Evolutionary conservation across 2,329 filamentous ascomycete genomes (phyloP), one percentile per base, ranked within the genome.

Genomic region (Verticillium nubilum): DNA sequence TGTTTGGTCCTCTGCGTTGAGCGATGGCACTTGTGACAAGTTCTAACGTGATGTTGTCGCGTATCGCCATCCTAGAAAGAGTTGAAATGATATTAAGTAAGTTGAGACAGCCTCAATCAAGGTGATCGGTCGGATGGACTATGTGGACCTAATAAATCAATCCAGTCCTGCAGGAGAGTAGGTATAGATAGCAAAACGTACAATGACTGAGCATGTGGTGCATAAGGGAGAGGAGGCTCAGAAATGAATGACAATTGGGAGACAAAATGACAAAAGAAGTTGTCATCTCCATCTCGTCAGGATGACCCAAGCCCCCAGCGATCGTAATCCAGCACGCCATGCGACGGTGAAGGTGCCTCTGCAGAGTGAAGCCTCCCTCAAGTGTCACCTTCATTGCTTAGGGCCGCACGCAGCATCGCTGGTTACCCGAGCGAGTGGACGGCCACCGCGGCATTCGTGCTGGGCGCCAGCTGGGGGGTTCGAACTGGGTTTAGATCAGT

Each of bases 281-380:
- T 67, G 80, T 74, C 76, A 71, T 77, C 76, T 78, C 83, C 78
- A 83, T 83, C 82, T 79, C 78, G 73, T 73, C 70, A 72, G 71
- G 69, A 75, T 75, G 78, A 75, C 78, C 80, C 84, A 86, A 75
- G 74, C 83, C 82, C 81, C 78, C 72, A 78, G 76, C 80, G 78
- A 80, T 80, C 84, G 86, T 87, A 74, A 81, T 88, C 86, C 86
- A 85, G 75, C 78, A 77, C 85, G 86, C 86, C 85, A 88, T 80
- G 80, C 80, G 81, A 86, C 83, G 86, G 85, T 84, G 85, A 83
- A 85, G 80, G 86, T 78, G 73, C 73, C 85, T 87, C 83, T 88
- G 86, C 85, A 86, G 84, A 86, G 86, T 88, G 83, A 88, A 76
- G 60, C 86, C 86, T 87, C 85, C 81, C 86, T 88, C 80, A 85